Base-by-base conservation (phyloP, 352 stramenopile species). In the Phytophthora ohioensis region DNA sequence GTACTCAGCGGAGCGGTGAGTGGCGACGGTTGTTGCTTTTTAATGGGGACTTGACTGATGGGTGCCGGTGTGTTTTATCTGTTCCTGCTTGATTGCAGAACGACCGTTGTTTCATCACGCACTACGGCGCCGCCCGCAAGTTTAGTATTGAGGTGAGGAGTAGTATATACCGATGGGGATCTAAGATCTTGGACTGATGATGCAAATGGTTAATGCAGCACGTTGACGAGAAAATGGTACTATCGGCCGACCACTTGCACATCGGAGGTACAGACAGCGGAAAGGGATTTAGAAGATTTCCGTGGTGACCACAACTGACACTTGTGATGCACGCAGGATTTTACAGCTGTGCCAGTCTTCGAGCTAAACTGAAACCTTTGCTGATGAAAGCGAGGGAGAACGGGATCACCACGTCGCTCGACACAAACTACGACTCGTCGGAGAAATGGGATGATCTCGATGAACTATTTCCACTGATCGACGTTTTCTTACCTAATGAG, bases 401-500 rank as follows among this genome's bases (percentile, higher is more conserved):
- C 31, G 88, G 87, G 4, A 82, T 95, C 31, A 93, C 85, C 12
- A 90, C 84, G 11, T 94, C 87, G 5, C 75, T 96, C 15, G 89
- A 96, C 61, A 95, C 86, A 15, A 96, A 96, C 71, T 96, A 95
- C 68, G 89, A 95, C 60, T 81, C 75, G 30, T 82, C 75, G 15
- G 87, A 93, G 68, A 57, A 73, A 35, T 96, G 89, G 87, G 58
- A 69, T 3, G 86, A 78, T 3, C 75, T 94, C 6, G 76, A 90
- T 0, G 79, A 82, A 27, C 38, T 94, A 6, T 75, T 90, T 6
- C 85, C 85, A 15, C 79, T 94, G 15, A 70, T 96, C 17, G 86
- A 96, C 41, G 80, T 95, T 27, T 94, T 96, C 51, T 73, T 96
- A 66, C 89, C 89, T 0, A 96, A 96, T 62, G 89, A 96, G 48